phyloP scores from a whole-genome alignment of 495 filamentous ascomycete species.

The Physcia stellaris region DNA sequence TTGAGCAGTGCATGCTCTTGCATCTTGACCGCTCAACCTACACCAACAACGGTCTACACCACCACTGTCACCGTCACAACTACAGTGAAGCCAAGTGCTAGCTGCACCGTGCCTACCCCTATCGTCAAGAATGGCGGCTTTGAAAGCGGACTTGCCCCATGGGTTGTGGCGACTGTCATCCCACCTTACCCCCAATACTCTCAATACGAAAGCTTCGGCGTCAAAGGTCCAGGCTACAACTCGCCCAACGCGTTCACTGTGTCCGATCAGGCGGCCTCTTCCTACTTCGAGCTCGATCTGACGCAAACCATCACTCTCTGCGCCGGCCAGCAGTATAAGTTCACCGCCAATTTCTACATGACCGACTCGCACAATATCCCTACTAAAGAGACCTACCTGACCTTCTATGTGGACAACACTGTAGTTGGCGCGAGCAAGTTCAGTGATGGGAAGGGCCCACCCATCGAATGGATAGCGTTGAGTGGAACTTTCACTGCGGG shows the following conservation, averaged over 20 bases:
- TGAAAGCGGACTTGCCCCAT: background rate
- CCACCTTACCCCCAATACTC: background rate
- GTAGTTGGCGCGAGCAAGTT: background rate
- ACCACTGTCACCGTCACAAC: background rate
- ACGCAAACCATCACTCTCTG: constrained; percentile 1
- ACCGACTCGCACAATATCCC: background rate
- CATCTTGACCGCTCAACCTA: background rate
- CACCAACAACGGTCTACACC: background rate
- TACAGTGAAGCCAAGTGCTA: background rate
- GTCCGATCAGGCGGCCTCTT: background rate
- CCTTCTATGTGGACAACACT: background rate
- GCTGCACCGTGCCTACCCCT: background rate
- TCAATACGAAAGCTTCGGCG: background rate
- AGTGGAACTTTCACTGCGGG: background rate
- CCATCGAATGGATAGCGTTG: background rate
- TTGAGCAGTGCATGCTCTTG: constrained; percentile 4
- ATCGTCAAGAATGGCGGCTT: constrained; percentile 2
- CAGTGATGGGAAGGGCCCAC: background rate
- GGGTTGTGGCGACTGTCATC: background rate
- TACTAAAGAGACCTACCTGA: background rate
- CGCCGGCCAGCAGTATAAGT: background rate
- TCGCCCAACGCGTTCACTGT: background rate
- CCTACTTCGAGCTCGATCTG: background rate
- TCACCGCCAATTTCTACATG: constrained; percentile 1
- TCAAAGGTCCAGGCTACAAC: background rate